Conservation (phyloP, 2,329 filamentous ascomycete species). For the Aciculosporium take region DNA sequence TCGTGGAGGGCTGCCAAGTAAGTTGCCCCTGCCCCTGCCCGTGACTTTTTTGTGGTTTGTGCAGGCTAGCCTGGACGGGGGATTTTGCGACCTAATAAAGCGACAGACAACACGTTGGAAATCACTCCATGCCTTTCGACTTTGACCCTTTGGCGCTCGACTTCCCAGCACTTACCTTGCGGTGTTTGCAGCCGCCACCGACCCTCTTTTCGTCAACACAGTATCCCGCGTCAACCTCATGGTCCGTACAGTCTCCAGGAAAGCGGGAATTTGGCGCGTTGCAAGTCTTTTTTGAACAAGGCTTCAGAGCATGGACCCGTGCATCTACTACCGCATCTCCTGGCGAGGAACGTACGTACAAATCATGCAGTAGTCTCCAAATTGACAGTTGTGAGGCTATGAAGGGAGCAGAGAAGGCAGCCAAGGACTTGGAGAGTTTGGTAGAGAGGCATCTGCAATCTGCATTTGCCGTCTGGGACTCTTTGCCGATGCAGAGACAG, state of each 20-base stretch:
- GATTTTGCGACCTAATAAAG: slow-evolving; percentile 8
- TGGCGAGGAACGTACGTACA: slow-evolving; percentile 37
- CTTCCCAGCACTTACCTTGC: slow-evolving; percentile 73
- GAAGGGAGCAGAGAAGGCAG: slow-evolving; percentile 35
- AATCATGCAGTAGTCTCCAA: slow-evolving; percentile 24
- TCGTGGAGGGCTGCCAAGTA: slow-evolving; percentile 75
- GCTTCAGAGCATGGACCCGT: slow-evolving; percentile 52
- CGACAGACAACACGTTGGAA: slow-evolving; percentile 39
- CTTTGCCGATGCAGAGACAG: slow-evolving; percentile 40
- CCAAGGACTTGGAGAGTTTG: slow-evolving; percentile 49
- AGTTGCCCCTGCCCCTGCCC: slow-evolving; percentile 19
- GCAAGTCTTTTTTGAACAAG: slow-evolving; percentile 48
- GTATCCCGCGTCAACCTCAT: slow-evolving; percentile 63
- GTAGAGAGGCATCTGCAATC: slow-evolving; percentile 63
- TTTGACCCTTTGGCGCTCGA: slow-evolving; percentile 78
- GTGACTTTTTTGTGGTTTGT: neutral
- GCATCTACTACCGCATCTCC: slow-evolving; percentile 33
- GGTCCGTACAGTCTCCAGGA: slow-evolving; percentile 65
- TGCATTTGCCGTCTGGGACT: slow-evolving; percentile 64
- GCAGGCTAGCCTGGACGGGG: neutral
- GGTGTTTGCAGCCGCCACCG: slow-evolving; percentile 64
- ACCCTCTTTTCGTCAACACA: slow-evolving; percentile 73
- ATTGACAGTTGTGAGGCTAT: slow-evolving; percentile 32
- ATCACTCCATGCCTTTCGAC: slow-evolving; percentile 48
- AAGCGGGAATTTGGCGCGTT: slow-evolving; percentile 62